Conservation (phyloP, 2,329 filamentous ascomycete genomes). For the Bipolaris victoriae region DNA sequence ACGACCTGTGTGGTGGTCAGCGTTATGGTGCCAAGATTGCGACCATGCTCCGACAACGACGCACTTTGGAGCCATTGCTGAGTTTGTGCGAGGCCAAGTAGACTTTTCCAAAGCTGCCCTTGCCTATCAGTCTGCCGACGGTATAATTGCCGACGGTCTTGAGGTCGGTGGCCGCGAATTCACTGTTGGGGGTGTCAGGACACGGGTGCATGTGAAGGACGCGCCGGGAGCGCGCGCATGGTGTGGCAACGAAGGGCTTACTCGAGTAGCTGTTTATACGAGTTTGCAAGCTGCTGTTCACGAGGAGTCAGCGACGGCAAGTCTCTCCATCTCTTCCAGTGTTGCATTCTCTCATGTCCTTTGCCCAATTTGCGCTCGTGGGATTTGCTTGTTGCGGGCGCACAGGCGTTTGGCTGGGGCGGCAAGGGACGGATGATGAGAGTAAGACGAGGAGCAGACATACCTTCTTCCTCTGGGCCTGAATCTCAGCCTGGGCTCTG, state of each 20-base stretch:
- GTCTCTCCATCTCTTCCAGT: not conserved
- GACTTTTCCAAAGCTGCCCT: slow-evolving; percentile 97
- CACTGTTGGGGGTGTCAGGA: slow-evolving; percentile 61
- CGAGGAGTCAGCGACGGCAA: slow-evolving; percentile 10
- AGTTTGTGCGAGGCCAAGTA: slow-evolving; percentile 96
- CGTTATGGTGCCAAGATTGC: not conserved
- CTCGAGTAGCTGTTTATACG: slow-evolving; percentile 95
- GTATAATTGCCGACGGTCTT: slow-evolving; percentile 94
- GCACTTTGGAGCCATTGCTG: slow-evolving; percentile 95
- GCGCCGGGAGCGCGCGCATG: slow-evolving; percentile 10
- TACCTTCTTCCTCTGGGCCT: slow-evolving; percentile 66
- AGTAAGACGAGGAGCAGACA: slow-evolving; percentile 5
- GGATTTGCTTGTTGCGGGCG: slow-evolving; percentile 12
- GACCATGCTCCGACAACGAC: slow-evolving; percentile 18
- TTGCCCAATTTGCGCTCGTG: not conserved
- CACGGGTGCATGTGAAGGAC: slow-evolving; percentile 6
- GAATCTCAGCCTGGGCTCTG: slow-evolving; percentile 62
- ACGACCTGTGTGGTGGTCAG: slow-evolving; percentile 72
- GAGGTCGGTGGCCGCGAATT: slow-evolving; percentile 91
- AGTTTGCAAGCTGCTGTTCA: slow-evolving; percentile 79
- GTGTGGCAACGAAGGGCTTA: slow-evolving; percentile 57
- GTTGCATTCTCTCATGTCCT: no score
- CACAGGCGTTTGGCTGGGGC: slow-evolving; percentile 5
- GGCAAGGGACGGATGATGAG: slow-evolving; percentile 1
- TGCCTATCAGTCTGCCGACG: slow-evolving; percentile 89